Percentiles rank a stretch among this genome's conserved stretches.
phyloP scores from a whole-genome alignment of 768 basidiomycete genomes.

The Hericium coralloides region DNA sequence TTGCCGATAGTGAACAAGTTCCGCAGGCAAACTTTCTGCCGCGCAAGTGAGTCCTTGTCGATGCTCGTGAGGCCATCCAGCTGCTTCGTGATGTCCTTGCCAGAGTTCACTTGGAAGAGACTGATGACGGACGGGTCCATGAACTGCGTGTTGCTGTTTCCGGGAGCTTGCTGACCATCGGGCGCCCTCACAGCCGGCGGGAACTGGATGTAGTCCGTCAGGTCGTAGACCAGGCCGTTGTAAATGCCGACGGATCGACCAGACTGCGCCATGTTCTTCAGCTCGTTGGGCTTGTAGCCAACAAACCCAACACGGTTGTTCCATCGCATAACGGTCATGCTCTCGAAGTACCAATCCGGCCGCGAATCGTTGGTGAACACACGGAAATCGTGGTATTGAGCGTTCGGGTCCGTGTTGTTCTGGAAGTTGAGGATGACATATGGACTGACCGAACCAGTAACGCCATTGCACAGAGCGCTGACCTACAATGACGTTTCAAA shows the following conservation, averaged over 20 bases:
- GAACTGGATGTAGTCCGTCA: slow-evolving; percentile 69
- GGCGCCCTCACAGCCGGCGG: slow-evolving; percentile 52
- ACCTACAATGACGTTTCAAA: slow-evolving; percentile 39
- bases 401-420: slow-evolving; percentile 70
- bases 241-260: slow-evolving; percentile 77
- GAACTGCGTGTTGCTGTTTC: slow-evolving; percentile 44
- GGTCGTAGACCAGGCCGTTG: slow-evolving; percentile 77
- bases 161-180: slow-evolving; percentile 30
- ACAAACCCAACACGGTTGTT: slow-evolving; percentile 82
- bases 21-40: slow-evolving; percentile 83
- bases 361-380: slow-evolving; percentile 80
- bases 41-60: slow-evolving; percentile 45
- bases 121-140: slow-evolving; percentile 64
- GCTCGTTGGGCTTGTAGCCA: slow-evolving; percentile 70
- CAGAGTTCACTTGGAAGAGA: slow-evolving; percentile 69
- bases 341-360: slow-evolving; percentile 97
- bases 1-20: slow-evolving; percentile 90
- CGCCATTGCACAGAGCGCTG: slow-evolving; percentile 85
- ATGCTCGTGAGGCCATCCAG: slow-evolving; percentile 51
- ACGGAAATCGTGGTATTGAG: slow-evolving; percentile 94
- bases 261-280: slow-evolving; percentile 57
- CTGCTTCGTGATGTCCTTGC: slow-evolving; percentile 72
- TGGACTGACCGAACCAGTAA: slow-evolving; percentile 63
- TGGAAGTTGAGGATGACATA: slow-evolving; percentile 70
- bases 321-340: slow-evolving; percentile 90